phyloP scores from a whole-genome alignment of 2,329 filamentous ascomycete genomes.

The Fusarium zealandicum region DNA sequence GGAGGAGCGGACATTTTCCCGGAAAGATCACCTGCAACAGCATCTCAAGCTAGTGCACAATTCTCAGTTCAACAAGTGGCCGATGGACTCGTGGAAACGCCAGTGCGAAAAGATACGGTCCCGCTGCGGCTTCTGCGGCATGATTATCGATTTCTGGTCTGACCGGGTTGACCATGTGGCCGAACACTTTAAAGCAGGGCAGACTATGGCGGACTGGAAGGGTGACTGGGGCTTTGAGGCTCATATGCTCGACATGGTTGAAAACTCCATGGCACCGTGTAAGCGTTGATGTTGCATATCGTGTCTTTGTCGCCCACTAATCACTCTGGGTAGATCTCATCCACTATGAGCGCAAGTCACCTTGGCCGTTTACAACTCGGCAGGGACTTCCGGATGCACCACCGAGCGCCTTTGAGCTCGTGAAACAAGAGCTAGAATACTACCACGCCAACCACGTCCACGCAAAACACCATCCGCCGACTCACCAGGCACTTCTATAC shows the following conservation, averaged over 20 bases:
- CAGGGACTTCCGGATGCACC: slow-evolving; percentile 23
- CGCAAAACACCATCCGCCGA: slow-evolving; percentile 13
- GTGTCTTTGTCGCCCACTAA: background rate
- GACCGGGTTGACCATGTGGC: slow-evolving; percentile 49
- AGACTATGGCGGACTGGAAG: too few relatives aligned
- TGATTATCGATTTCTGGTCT: slow-evolving; percentile 46
- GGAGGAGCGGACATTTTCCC: slow-evolving; percentile 51
- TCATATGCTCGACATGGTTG: slow-evolving; percentile 46
- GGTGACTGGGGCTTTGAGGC: too few relatives aligned
- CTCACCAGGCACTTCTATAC: slow-evolving; percentile 27
- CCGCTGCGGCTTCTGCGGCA: slow-evolving; percentile 50
- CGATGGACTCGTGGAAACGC: slow-evolving; percentile 52
- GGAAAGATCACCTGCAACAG: slow-evolving; percentile 51
- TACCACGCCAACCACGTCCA: slow-evolving; percentile 25
- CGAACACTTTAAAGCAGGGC: slow-evolving; percentile 51
- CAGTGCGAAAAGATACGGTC: slow-evolving; percentile 39
- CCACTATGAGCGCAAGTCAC: slow-evolving; percentile 47
- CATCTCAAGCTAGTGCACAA: too few relatives aligned
- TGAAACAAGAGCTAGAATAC: slow-evolving; percentile 45
- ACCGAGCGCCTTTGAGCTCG: slow-evolving; percentile 43
- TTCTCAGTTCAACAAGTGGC: slow-evolving; percentile 51
- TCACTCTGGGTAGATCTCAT: slow-evolving; percentile 44
- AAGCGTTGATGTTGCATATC: background rate
- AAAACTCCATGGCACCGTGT: slow-evolving; percentile 51
- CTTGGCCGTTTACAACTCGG: slow-evolving; percentile 44